Base-by-base conservation (phyloP, 176 grass and related monocot species). In the Eragrostis curvula region DNA sequence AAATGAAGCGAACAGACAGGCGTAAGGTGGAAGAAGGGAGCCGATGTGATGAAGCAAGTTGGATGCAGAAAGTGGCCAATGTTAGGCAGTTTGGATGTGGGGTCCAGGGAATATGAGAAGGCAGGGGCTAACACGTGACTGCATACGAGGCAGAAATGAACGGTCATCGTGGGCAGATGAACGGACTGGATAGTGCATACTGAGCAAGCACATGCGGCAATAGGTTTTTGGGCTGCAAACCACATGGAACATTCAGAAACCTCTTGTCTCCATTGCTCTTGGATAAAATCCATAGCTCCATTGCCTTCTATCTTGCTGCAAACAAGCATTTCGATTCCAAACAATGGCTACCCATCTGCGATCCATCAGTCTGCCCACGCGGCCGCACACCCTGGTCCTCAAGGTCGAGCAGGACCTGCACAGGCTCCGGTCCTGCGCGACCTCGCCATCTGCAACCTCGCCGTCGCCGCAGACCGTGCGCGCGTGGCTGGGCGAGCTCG, bases 311-410 rank as follows among this genome's bases (percentile, higher is more conserved):
- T 20, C 5, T 8, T 24, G 14, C 7, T 9, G 3, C 6, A 39
- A 3, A 4, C 32, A n/a, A n/a, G n/a, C n/a, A n/a, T n/a, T n/a
- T n/a, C n/a, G n/a, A 36, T 36, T 36, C 32, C 5, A 0, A 66
- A 18, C 25, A 42, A 79, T 66, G 60, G 76, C 76, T 6, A 49
- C 76, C 0, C 76, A 79, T 9, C 59, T 79, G 43, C 43, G 60
- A 23, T 66, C 76, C 45, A 79, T 66, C 76, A 79, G 76, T 30
- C 20, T 66, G 76, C 76, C 76, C 27, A 79, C 60, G 3, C 12
- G 76, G 27, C 76, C 76, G 11, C 76, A 79, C 76, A 9, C 44
- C 6, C 60, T 79, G 2, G 76, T 79, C 45, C 60, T 79, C 60
- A 79, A 66, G 20, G 76, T 62, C 18, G 76, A 79, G 44, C 45